Percentiles rank a stretch among this genome's conserved stretches.
These are phyloP conservation scores for Raffaelea ambrosiae DNA, from an alignment of 2,329 filamentous ascomycete species.

Conservation along the genomic window DNA sequence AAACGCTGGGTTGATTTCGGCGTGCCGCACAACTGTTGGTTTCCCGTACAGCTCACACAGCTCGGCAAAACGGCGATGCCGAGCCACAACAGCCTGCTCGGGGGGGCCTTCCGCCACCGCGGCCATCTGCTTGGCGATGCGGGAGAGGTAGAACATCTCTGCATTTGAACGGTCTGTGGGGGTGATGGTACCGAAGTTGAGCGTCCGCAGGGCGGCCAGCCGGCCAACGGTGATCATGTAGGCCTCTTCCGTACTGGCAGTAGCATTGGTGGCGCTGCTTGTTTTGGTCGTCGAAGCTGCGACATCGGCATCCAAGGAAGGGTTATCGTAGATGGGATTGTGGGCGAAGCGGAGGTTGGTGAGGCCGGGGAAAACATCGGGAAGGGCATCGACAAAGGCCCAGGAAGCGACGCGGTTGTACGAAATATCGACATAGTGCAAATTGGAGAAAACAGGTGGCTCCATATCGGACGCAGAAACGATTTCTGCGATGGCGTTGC, in stretches of 20 bases:
- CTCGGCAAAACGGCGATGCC: slow-evolving; percentile 64
- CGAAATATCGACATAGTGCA: slow-evolving; percentile 64
- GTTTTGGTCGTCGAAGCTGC: neutral
- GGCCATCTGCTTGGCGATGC: slow-evolving; percentile 69
- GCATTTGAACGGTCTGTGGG: slow-evolving; percentile 72
- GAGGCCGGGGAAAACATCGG: slow-evolving; percentile 62
- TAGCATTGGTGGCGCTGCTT: slow-evolving; percentile 1
- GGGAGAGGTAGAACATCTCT: slow-evolving; percentile 85
- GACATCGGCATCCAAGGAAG: slow-evolving; percentile 11
- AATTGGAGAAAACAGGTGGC: slow-evolving; percentile 39
- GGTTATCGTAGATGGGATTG: slow-evolving; percentile 71
- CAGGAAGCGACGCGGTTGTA: slow-evolving; percentile 63
- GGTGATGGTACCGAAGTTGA: slow-evolving; percentile 69
- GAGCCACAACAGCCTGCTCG: slow-evolving; percentile 44
- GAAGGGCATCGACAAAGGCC: slow-evolving; percentile 64
- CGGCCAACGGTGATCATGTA: slow-evolving; percentile 84
- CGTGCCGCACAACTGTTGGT: slow-evolving; percentile 51
- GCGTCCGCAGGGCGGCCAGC: slow-evolving; percentile 53
- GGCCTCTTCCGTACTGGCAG: slow-evolving; percentile 57
- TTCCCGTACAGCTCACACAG: slow-evolving; percentile 71
- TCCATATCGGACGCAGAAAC: slow-evolving; percentile 13
- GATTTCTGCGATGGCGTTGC: slow-evolving; percentile 56
- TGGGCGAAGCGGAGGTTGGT: slow-evolving; percentile 69
- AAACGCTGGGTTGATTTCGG: slow-evolving; percentile 64
- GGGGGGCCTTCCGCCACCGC: slow-evolving; percentile 43